These are phyloP conservation scores for Astrothelium macrocarpum DNA, from an alignment of 495 filamentous ascomycete genomes.

Conservation along the genomic window DNA sequence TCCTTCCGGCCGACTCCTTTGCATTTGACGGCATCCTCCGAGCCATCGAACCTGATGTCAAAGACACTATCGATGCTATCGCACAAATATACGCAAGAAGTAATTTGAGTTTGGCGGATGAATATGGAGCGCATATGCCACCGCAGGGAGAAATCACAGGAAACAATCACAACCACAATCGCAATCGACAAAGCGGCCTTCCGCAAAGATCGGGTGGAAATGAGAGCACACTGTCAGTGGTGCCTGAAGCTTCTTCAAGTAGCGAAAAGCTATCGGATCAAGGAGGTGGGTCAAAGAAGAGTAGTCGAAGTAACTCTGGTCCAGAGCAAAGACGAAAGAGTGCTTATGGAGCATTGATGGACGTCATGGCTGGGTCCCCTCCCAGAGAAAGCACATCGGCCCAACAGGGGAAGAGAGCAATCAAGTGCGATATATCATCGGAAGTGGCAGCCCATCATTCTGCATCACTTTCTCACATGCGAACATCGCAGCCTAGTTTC, in stretches of 20 bases:
- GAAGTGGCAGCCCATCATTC: neutral
- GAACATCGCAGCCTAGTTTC: neutral
- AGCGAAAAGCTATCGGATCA: neutral
- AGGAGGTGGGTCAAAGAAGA: neutral
- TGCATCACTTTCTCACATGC: neutral
- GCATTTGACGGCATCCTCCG: conserved; percentile 51
- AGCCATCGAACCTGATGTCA: conserved; percentile 50
- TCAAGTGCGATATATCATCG: neutral
- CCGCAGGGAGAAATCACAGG: conserved; percentile 46
- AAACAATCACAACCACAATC: neutral
- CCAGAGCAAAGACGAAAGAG: neutral
- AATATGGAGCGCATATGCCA: conserved; percentile 55
- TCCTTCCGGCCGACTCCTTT: conserved; percentile 46
- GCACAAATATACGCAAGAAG: conserved; percentile 56
- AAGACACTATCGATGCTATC: conserved; percentile 48
- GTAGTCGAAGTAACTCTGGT: neutral
- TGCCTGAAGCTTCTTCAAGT: neutral
- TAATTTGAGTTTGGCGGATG: conserved; percentile 51
- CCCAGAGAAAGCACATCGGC: neutral
- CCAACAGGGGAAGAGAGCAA: neutral
- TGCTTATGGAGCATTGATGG: neutral
- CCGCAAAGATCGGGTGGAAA: neutral
- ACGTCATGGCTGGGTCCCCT: conserved; percentile 1
- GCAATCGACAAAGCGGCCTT: neutral
- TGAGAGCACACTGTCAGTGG: neutral